phyloP scores from a whole-genome alignment of 768 basidiomycete species.

The Leccinum incarnatum region DNA sequence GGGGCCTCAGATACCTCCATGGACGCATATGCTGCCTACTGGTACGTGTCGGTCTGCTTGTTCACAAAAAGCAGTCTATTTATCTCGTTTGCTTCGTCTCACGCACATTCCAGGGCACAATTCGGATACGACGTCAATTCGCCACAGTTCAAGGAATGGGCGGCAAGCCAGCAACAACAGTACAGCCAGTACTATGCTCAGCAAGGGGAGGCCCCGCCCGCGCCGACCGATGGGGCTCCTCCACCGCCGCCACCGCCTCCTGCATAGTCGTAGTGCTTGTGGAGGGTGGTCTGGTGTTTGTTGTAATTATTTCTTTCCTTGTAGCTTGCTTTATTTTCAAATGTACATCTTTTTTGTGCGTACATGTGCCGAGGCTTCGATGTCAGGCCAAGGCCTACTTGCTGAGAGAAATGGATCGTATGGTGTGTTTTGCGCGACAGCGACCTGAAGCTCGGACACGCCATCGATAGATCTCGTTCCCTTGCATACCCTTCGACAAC shows the following conservation, averaged over 20 bases:
- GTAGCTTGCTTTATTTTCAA: slow-evolving; percentile 32
- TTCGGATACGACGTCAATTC: slow-evolving; percentile 89
- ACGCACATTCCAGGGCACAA: slow-evolving; percentile 54
- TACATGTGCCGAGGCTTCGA: background rate
- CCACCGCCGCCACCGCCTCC: slow-evolving; percentile 26
- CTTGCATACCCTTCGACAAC: no score
- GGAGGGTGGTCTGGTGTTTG: slow-evolving; percentile 1
- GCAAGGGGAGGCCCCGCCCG: slow-evolving; percentile 44
- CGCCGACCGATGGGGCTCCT: slow-evolving; percentile 16
- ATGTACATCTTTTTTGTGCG: slow-evolving; percentile 26
- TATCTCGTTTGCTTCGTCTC: background rate
- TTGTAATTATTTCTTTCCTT: slow-evolving; percentile 23
- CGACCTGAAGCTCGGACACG: no score
- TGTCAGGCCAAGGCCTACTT: no score
- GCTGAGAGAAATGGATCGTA: no score
- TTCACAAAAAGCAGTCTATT: background rate
- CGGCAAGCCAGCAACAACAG: slow-evolving; percentile 59
- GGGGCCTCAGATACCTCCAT: slow-evolving; percentile 40
- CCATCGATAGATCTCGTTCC: no score
- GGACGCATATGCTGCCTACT: slow-evolving; percentile 60
- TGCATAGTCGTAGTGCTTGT: slow-evolving; percentile 13
- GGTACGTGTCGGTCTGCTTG: slow-evolving; percentile 40
- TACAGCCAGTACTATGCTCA: slow-evolving; percentile 74
- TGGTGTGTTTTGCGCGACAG: no score
- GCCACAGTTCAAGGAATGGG: slow-evolving; percentile 78